Conservation (phyloP, 306 rosid species). For the Sphenostylis stenocarpa region DNA sequence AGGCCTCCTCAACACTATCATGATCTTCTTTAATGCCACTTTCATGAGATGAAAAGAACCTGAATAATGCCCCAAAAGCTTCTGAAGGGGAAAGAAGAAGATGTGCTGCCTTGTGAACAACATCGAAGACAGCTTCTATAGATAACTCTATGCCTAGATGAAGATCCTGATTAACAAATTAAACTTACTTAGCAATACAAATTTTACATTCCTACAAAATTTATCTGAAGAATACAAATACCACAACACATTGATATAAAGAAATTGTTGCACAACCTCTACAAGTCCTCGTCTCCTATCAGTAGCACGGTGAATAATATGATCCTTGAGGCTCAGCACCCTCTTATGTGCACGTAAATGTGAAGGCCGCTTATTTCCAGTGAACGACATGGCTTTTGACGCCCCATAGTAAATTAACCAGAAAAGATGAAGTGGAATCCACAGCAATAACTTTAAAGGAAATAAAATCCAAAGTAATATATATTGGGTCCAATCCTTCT, state of each 20-base stretch:
- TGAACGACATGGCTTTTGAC: constrained; percentile 28
- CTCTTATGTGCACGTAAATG: constrained; percentile 45
- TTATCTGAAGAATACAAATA: neutral
- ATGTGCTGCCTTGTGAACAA: constrained; percentile 71
- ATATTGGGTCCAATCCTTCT: constrained; percentile 52
- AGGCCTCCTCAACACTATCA: constrained; percentile 27
- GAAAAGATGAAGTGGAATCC: constrained; percentile 51
- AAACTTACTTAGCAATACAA: constrained; percentile 21
- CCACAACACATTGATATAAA: neutral
- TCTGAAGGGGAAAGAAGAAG: constrained; percentile 75
- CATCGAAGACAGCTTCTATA: constrained; percentile 79
- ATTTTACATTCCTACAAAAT: neutral
- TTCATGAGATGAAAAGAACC: constrained; percentile 44
- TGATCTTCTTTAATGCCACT: constrained; percentile 27
- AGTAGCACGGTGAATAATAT: constrained; percentile 71
- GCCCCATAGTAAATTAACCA: constrained; percentile 31
- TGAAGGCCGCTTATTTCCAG: constrained; percentile 37
- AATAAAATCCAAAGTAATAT: constrained; percentile 59
- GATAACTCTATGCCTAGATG: constrained; percentile 75
- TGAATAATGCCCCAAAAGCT: constrained; percentile 44
- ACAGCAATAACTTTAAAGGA: constrained; percentile 56
- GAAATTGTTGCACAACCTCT: constrained; percentile 56
- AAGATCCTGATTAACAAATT: constrained; percentile 68
- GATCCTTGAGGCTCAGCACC: constrained; percentile 64
- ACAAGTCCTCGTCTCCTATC: constrained; percentile 92